A percentile compares a stretch with the other conserved stretches of the same genome.
phyloP scores from a whole-genome alignment of 345 rosid genomes.

The Clarkia xantiana region DNA sequence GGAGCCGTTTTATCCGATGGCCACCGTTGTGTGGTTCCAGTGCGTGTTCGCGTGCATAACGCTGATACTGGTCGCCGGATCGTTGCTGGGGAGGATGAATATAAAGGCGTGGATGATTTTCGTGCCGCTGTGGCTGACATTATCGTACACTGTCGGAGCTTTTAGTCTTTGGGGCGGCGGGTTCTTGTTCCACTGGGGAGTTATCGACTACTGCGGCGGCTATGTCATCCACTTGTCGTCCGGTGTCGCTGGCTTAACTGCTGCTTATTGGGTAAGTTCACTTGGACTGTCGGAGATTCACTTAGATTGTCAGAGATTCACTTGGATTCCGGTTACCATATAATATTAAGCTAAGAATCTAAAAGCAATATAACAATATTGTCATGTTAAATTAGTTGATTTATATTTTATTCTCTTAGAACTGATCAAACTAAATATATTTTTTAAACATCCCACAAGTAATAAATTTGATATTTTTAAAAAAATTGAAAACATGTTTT shows the following conservation, averaged over 20 bases:
- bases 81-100: constrained; percentile 27
- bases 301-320: no score
- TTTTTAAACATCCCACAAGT: no score
- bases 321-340: no score
- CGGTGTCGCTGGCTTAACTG: constrained; percentile 26
- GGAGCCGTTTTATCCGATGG: constrained; percentile 13
- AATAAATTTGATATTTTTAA: no score
- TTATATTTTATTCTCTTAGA: no score
- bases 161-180: constrained; percentile 24
- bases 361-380: no score
- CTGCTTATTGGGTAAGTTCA: constrained; percentile 27
- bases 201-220: constrained; percentile 29
- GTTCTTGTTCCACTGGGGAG: constrained; percentile 17
- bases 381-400: no score
- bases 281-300: background rate
- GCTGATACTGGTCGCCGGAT: constrained; percentile 24
- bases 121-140: constrained; percentile 29
- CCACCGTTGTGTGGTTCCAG: constrained; percentile 29
- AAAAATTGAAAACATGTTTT: no score
- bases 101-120: constrained; percentile 32
- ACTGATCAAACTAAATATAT: no score
- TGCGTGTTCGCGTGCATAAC: constrained; percentile 28
- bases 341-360: no score
- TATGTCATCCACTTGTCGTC: constrained; percentile 29
- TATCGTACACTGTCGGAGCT: constrained; percentile 22